A percentile compares a stretch with the other conserved stretches of the same genome.
These are phyloP conservation scores for Blastomyces emzantsi DNA, from an alignment of 2,329 filamentous ascomycete genomes.

Conservation along the genomic window DNA sequence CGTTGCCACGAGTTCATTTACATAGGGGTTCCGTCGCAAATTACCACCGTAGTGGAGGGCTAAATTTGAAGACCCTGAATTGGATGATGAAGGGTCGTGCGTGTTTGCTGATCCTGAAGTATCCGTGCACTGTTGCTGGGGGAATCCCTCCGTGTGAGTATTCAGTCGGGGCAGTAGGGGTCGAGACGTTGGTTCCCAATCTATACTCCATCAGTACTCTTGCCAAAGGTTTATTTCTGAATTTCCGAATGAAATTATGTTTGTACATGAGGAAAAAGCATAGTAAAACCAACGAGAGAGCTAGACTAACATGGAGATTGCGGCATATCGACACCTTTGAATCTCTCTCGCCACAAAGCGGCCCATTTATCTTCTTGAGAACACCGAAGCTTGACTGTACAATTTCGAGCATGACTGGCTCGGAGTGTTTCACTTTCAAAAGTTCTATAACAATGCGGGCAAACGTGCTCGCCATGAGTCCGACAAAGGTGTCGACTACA, in stretches of 20 bases:
- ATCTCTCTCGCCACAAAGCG: constrained; percentile 7
- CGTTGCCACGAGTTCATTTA: neutral
- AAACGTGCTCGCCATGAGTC: constrained; percentile 4
- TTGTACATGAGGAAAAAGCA: neutral
- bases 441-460: neutral
- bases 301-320: constrained; percentile 1
- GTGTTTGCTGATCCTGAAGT: neutral
- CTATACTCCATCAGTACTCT: neutral
- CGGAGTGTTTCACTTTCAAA: neutral
- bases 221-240: neutral
- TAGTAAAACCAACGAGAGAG: neutral
- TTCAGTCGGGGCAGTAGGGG: neutral
- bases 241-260: neutral
- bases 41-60: neutral
- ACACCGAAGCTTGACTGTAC: neutral
- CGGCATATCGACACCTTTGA: neutral
- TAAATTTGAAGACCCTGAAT: neutral
- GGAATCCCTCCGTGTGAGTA: neutral
- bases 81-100: neutral
- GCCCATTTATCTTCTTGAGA: constrained; percentile 7
- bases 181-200: neutral
- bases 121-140: neutral
- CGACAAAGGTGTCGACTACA: constrained; percentile 5
- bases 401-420: neutral
- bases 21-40: neutral